A percentile compares a stretch with the other conserved stretches of the same genome.
Evolutionary conservation across 176 grass and related monocot genomes (phyloP).

Genomic region (Poa annua): DNA sequence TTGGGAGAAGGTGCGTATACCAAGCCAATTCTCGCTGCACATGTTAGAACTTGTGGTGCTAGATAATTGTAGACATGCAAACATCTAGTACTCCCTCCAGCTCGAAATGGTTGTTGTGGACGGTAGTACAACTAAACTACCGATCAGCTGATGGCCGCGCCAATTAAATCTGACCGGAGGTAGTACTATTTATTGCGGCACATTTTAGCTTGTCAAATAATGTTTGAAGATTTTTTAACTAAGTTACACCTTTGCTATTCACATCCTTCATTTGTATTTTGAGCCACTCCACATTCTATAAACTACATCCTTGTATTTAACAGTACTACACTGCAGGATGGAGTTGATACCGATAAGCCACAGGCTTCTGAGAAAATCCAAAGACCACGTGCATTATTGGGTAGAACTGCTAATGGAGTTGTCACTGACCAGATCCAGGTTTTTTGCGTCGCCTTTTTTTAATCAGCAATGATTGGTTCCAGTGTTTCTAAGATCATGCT

Average conservation of each 20-base stretch:
- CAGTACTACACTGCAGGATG: conserved; percentile 53
- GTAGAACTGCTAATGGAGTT: conserved; percentile 82
- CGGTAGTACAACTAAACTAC: too few relatives aligned
- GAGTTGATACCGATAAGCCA: conserved; percentile 67
- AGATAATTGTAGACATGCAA: conserved; percentile 11
- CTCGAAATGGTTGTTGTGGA: too few relatives aligned
- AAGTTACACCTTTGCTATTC: not conserved
- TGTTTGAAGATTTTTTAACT: not conserved
- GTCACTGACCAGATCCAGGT: conserved; percentile 85
- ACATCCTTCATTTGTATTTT: not conserved
- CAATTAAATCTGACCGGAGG: too few relatives aligned
- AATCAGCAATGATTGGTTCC: not conserved
- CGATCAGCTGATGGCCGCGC: too few relatives aligned
- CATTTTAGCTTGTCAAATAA: not conserved
- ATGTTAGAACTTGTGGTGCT: conserved; percentile 17
- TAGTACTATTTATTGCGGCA: not conserved
- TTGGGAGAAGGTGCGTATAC: not conserved
- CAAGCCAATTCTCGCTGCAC: conserved; percentile 3
- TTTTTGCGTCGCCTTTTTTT: conserved; percentile 32
- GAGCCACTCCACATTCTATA: not conserved
- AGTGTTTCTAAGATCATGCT: conserved; percentile 18
- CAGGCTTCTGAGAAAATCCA: conserved; percentile 73
- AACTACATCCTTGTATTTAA: conserved; percentile 26
- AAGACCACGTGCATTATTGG: conserved; percentile 68
- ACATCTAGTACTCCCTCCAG: not conserved